Base-by-base conservation (phyloP, 805 yeast species). In the Starmerella potacharoeniae region DNA sequence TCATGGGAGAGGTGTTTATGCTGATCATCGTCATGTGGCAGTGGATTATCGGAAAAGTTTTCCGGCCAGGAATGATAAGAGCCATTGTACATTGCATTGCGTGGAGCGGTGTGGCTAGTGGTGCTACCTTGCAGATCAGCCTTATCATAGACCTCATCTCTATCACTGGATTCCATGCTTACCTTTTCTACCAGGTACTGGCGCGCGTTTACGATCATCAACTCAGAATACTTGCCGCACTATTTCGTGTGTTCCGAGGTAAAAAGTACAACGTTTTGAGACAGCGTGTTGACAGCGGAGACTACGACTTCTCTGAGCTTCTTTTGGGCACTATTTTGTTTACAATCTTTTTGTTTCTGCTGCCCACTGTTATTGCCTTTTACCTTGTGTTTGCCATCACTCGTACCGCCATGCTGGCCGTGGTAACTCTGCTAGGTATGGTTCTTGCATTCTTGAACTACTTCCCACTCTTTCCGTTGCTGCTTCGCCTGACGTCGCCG, bases 331-430 rank as follows among this genome's bases (percentile, higher is more conserved):
- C 96, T 2, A 75, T 93, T 55, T 69, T 91, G 16, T 93, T 93
- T 69, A 87, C 91, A 49, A 80, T 90, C 14, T 71, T 86, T 52
- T 70, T 84, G 0, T 86, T 89, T 61, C 71, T 95, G 36, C 68
- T 89, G 50, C 98, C 98, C 0, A 93, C 99, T 0, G 84, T 88
- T 2, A 66, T 83, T 61, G 93, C 93, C 13, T 93, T 90, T 66
- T 93, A 93, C 65, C 61, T 81, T 16, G 78, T 83, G 28, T 91
- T 89, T 68, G 84, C 86, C 6, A 57, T 75, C 0, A 72, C 82
- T 5, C 73, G 89, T 53, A 64, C 88, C 37, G 58, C 74, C 0
- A 73, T 80, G 4, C 69, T 86, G 43, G 54, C 73, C 3, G 51
- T 75, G 1, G 71, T 78, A 39, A 81, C 83, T 17, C 51, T 72